These are phyloP conservation scores for Dinochytrium kinnereticum DNA, from an alignment of 371 early-diverging fungal species.

Conservation along the genomic window DNA sequence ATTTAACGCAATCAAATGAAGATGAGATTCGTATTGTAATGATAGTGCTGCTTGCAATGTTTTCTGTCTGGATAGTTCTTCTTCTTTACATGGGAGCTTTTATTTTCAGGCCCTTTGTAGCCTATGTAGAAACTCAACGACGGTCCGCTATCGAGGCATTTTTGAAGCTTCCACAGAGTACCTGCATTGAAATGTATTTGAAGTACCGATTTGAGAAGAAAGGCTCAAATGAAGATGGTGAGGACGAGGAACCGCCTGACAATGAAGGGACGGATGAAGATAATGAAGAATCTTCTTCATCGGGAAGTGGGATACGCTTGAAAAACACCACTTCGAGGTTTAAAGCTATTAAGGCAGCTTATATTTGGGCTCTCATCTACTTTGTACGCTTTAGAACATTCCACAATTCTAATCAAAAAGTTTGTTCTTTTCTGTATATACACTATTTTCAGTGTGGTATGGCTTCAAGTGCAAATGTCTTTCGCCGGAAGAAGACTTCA, in stretches of 20 bases:
- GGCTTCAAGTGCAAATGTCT: slow-evolving; percentile 7
- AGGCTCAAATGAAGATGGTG: not conserved
- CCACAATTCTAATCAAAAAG: not conserved
- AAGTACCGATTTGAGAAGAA: slow-evolving; percentile 7
- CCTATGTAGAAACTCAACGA: not conserved
- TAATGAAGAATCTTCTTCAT: not conserved
- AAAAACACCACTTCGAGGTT: not conserved
- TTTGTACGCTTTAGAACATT: not conserved
- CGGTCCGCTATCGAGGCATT: not conserved
- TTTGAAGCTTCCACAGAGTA: not conserved
- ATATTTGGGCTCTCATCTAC: not conserved
- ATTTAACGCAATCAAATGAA: not conserved
- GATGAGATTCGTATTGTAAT: not conserved
- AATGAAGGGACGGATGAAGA: not conserved
- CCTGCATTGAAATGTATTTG: slow-evolving; percentile 14
- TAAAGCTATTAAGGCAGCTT: not conserved
- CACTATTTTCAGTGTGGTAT: not conserved
- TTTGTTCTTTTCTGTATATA: not conserved
- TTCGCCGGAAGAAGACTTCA: slow-evolving; percentile 1
- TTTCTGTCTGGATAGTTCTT: not conserved
- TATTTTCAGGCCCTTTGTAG: not conserved
- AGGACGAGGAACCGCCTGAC: not conserved
- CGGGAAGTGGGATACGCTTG: not conserved
- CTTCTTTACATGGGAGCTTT: not conserved
- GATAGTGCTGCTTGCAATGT: not conserved